phyloP scores from a whole-genome alignment of 1,139 yeast species.

The Geotrichum armillariae region DNA sequence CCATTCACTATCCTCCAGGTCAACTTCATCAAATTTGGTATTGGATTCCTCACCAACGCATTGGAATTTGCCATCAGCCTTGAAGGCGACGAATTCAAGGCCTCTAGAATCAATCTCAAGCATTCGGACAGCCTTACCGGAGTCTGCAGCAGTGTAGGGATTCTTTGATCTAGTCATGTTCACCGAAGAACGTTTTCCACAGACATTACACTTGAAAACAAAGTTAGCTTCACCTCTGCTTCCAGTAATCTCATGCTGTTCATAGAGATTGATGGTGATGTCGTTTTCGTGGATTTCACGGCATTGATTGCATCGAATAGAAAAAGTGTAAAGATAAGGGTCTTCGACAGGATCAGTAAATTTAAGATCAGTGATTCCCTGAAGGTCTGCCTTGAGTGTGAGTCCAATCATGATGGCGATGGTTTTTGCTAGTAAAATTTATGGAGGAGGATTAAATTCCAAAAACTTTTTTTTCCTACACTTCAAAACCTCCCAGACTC shows the following conservation, averaged over 20 bases:
- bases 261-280: conserved; percentile 68
- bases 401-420: conserved; percentile 44
- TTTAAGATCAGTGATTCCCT: conserved; percentile 60
- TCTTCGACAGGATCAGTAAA: conserved; percentile 60
- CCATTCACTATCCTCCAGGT: conserved; percentile 82
- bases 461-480: neutral
- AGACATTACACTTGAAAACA: conserved; percentile 71
- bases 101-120: conserved; percentile 86
- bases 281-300: conserved; percentile 75
- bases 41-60: conserved; percentile 57
- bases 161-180: conserved; percentile 11
- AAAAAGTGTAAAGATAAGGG: conserved; percentile 76
- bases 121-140: conserved; percentile 42
- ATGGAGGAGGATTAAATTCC: neutral
- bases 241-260: conserved; percentile 57
- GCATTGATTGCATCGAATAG: conserved; percentile 72
- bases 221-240: conserved; percentile 85
- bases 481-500: neutral
- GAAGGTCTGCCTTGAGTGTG: conserved; percentile 58
- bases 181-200: conserved; percentile 52
- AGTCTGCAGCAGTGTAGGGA: conserved; percentile 40
- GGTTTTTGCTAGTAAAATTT: neutral
- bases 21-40: conserved; percentile 63
- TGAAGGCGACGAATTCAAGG: conserved; percentile 65
- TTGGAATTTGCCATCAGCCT: conserved; percentile 62